Base-by-base conservation (phyloP, 1,284 basidiomycete species). In the Fereydounia khargensis region DNA sequence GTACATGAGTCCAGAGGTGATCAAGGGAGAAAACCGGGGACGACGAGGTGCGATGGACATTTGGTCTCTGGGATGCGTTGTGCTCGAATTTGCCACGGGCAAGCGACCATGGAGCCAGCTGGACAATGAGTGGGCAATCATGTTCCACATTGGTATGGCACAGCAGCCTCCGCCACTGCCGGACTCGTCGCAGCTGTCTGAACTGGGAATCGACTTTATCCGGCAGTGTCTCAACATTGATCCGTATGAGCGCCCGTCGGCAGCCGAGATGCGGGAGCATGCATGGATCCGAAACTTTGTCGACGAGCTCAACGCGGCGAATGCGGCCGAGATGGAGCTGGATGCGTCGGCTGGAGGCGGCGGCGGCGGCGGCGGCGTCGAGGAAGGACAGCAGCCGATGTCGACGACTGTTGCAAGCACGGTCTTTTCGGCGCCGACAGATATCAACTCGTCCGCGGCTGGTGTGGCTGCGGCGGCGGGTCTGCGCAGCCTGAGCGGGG, bases 1-100 rank as follows among this genome's bases (percentile, higher is more conserved):
- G 94, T 99, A 98, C 78, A 96, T 99, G 89, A 94, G 91, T 9
- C 95, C 95, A 1, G 95, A 99, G 75, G 86, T 97, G 38, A 98
- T 99, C 80, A 91, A 96, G 78, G 84, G 86, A 14, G 77, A 77
- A 17, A 48, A 70, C 16, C 48, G 70, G 19, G 89, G 90, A 22
- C 82, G 87, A 43, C 85, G 89, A 52, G 94, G 94, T n/a, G 91
- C 95, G 3, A 95, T 96, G 85, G 95, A 99, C 74, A 86, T 99
- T 35, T 99, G 95, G 95, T 88, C 87, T 23, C 78, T 98, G 48
- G 95, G 95, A 5, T 98, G 95, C 74, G 91, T 98, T 18, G 86
- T 98, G 3, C 83, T 98, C 30, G 94, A 99, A 75, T 92, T 90
- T 68, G 89, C 89, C 2, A 98, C 95, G 0, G 95, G 95, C 0